A percentile compares a stretch with the other conserved stretches of the same genome.
Evolutionary conservation across 352 stramenopile genomes (phyloP).

Genomic region (Blastocystis sp.): DNA sequence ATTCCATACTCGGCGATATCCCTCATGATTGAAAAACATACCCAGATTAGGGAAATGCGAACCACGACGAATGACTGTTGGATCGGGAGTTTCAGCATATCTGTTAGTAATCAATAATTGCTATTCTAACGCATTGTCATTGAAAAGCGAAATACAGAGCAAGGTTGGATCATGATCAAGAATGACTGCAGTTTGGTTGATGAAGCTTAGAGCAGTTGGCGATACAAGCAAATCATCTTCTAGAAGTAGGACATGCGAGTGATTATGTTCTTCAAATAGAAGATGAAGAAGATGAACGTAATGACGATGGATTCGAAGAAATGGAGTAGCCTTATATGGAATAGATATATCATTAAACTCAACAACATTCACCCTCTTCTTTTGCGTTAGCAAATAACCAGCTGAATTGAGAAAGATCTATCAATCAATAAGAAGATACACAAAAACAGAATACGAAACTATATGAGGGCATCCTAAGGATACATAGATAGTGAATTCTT

Average conservation of each 20-base stretch:
- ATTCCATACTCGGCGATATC: neutral
- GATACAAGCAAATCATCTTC: conserved; percentile 14
- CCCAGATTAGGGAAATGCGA: conserved; percentile 12
- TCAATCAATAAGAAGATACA: neutral
- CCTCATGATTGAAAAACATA: conserved; percentile 5
- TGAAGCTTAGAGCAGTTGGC: neutral
- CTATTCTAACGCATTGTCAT: conserved; percentile 10
- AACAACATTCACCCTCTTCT: neutral
- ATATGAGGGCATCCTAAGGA: conserved; percentile 1
- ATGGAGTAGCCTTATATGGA: neutral
- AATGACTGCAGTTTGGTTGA: neutral
- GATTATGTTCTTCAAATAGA: neutral
- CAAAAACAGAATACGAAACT: neutral
- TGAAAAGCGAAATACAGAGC: conserved; percentile 12
- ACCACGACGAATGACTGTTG: neutral
- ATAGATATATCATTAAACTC: neutral
- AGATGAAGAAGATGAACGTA: neutral
- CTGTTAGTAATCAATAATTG: neutral
- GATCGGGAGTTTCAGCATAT: neutral
- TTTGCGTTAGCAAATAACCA: neutral
- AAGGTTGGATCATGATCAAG: neutral
- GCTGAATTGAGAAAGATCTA: too few species aligned
- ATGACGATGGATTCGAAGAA: neutral
- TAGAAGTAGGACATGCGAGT: conserved; percentile 17
- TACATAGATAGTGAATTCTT: conserved; percentile 21